phyloP scores from a whole-genome alignment of 306 rosid genomes.

The Sophora flavescens region DNA sequence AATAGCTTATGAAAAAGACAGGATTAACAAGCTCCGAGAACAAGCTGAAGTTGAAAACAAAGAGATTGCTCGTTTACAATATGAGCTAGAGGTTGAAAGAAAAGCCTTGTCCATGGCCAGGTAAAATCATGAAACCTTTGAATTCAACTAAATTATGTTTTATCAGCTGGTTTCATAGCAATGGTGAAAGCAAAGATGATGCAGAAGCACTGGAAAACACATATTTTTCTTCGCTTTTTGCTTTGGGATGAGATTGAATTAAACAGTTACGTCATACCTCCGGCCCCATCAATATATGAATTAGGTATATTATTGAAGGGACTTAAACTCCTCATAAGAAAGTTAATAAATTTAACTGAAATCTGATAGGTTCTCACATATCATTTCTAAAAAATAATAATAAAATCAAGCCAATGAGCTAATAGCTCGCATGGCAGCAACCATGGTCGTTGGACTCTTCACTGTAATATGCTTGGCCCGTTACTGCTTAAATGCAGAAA shows the following conservation, averaged over 20 bases:
- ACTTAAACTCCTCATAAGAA: neutral
- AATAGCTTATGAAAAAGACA: slow-evolving; percentile 85
- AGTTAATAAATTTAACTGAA: slow-evolving; percentile 22
- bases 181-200: slow-evolving; percentile 26
- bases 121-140: slow-evolving; percentile 52
- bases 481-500: neutral
- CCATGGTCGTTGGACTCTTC: neutral
- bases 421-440: neutral
- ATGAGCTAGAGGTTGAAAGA: slow-evolving; percentile 96
- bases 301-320: neutral
- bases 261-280: neutral
- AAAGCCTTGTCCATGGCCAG: slow-evolving; percentile 99
- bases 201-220: neutral
- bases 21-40: slow-evolving; percentile 74
- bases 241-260: slow-evolving; percentile 14
- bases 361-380: slow-evolving; percentile 17
- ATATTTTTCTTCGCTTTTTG: neutral
- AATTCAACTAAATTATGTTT: slow-evolving; percentile 35
- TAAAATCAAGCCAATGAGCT: slow-evolving; percentile 9
- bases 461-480: neutral
- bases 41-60: slow-evolving; percentile 86
- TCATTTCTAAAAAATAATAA: slow-evolving; percentile 7
- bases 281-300: neutral
- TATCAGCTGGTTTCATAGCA: slow-evolving; percentile 24
- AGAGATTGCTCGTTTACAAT: slow-evolving; percentile 82